Evolutionary conservation across 805 yeast species (phyloP).

Genomic region (Cyberlindnera maritima): DNA sequence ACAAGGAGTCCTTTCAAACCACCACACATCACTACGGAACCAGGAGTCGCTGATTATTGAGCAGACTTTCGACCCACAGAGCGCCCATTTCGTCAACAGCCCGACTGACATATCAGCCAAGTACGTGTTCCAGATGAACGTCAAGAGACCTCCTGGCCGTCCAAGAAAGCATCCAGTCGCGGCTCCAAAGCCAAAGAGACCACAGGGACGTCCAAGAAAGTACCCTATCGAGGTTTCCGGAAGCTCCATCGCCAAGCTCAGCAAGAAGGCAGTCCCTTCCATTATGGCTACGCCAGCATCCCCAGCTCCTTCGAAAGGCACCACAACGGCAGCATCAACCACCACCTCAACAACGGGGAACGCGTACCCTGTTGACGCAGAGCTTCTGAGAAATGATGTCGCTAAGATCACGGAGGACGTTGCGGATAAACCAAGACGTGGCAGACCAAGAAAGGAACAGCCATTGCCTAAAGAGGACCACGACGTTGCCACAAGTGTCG

Average conservation of each 20-base stretch:
- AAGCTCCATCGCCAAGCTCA: neutral
- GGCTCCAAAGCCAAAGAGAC: constrained; percentile 36
- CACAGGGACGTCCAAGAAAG: constrained; percentile 30
- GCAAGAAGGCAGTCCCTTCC: neutral
- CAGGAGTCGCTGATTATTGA: constrained; percentile 21
- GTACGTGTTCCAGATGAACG: constrained; percentile 21
- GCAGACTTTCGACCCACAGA: constrained; percentile 18
- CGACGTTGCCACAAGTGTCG: constrained; percentile 11
- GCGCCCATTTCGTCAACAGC: constrained; percentile 2
- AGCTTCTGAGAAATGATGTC: neutral
- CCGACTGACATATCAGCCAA: constrained; percentile 11
- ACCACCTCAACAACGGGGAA: neutral
- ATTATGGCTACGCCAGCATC: neutral
- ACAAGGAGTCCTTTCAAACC: constrained; percentile 8
- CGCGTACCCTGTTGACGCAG: constrained; percentile 10
- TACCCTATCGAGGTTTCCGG: constrained; percentile 20
- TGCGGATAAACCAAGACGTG: constrained; percentile 12
- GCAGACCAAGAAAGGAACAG: constrained; percentile 18
- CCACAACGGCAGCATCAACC: neutral
- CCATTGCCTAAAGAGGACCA: constrained; percentile 4
- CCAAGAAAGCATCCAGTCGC: constrained; percentile 50
- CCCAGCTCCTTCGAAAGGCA: too few species aligned
- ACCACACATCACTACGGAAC: constrained; percentile 6
- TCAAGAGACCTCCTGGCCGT: constrained; percentile 45
- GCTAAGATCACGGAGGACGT: neutral